phyloP scores from a whole-genome alignment of 2,329 filamentous ascomycete genomes.

The Aspergillus oerlinghausenensis region DNA sequence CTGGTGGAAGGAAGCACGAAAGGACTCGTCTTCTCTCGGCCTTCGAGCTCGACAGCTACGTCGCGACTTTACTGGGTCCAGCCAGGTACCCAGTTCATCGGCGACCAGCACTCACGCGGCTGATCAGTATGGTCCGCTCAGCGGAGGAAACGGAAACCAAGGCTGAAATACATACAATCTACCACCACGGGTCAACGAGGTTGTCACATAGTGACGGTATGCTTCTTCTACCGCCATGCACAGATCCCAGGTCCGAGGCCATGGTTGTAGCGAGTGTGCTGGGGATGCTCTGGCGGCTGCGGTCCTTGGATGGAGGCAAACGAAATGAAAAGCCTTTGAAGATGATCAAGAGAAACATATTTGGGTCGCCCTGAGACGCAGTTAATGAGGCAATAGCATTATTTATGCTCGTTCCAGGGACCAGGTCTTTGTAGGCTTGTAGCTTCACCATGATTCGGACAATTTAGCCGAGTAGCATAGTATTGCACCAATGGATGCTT shows the following conservation, averaged over 20 bases:
- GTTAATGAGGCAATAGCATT: background rate
- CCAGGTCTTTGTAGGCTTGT: too few species aligned
- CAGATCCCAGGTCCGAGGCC: background rate
- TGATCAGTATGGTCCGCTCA: too few species aligned
- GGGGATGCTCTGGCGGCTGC: background rate
- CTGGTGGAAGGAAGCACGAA: too few species aligned
- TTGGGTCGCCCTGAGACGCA: background rate
- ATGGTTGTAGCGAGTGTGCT: background rate
- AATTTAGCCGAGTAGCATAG: background rate
- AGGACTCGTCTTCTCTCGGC: too few species aligned
- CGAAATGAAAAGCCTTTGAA: background rate
- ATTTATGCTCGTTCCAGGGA: background rate
- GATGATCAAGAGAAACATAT: background rate
- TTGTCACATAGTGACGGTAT: constrained; percentile 4
- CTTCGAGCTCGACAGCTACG: too few species aligned
- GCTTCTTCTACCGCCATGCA: background rate
- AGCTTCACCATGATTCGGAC: background rate
- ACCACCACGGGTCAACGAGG: constrained; percentile 2
- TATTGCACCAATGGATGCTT: too few species aligned
- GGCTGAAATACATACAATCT: background rate
- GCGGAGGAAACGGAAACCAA: background rate
- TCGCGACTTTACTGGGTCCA: too few species aligned
- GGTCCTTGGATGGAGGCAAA: background rate
- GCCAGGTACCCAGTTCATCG: too few species aligned
- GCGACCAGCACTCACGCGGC: too few species aligned